Conservation (phyloP, 2,329 filamentous ascomycete species). For the Phialophora macrospora region DNA sequence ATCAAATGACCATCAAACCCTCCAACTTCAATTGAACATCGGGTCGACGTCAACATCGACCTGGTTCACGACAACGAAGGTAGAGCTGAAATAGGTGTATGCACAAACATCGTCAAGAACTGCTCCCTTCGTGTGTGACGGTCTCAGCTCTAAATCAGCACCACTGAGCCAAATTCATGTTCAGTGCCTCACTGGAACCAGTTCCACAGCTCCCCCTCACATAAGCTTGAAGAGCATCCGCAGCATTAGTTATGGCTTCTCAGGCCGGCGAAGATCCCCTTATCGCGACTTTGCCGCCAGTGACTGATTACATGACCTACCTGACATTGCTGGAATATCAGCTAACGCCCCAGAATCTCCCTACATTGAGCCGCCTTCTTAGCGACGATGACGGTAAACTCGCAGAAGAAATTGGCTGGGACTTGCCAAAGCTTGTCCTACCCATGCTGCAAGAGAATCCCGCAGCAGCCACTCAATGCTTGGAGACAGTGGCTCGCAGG, state of each 20-base stretch:
- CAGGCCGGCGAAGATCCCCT: conserved; percentile 51
- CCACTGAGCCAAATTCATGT: background rate
- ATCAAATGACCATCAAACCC: conserved; percentile 4
- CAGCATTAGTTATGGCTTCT: conserved; percentile 21
- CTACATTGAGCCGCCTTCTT: conserved; percentile 62
- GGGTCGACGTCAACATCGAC: background rate
- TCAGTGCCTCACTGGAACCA: background rate
- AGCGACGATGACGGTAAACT: conserved; percentile 66
- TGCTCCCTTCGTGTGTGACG: background rate
- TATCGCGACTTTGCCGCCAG: conserved; percentile 63
- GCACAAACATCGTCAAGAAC: background rate
- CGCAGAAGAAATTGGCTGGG: conserved; percentile 69
- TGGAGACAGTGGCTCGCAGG: conserved; percentile 64
- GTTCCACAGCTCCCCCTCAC: conserved; percentile 6
- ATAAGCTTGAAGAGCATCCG: background rate
- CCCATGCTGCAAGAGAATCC: conserved; percentile 59
- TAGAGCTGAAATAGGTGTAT: background rate
- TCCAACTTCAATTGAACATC: conserved; percentile 5
- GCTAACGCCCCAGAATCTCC: conserved; percentile 62
- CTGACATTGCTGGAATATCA: conserved; percentile 69
- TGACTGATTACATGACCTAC: conserved; percentile 69
- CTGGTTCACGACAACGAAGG: background rate
- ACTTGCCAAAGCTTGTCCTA: conserved; percentile 65
- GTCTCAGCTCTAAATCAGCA: background rate
- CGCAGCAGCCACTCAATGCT: conserved; percentile 57